A percentile compares a stretch with the other conserved stretches of the same genome.
Evolutionary conservation across 805 yeast genomes (phyloP).

Genomic region (Yarrowia hollandica): DNA sequence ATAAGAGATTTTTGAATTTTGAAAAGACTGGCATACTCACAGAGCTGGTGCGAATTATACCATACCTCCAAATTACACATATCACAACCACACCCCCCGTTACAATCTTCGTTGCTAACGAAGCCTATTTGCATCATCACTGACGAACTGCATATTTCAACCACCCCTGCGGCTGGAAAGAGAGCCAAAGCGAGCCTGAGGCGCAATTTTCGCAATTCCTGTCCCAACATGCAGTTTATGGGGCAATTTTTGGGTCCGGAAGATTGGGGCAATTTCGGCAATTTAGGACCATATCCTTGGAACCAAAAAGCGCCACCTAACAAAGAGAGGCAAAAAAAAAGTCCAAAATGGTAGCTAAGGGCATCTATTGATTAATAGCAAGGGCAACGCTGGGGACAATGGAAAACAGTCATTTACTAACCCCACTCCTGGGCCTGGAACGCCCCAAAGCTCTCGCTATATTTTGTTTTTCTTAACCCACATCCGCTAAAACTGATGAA

Average conservation of each 20-base stretch:
- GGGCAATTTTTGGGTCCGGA: slow-evolving; percentile 2
- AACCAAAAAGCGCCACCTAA: background rate
- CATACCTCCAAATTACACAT: background rate
- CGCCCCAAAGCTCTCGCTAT: too few species aligned
- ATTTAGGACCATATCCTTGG: slow-evolving; percentile 4
- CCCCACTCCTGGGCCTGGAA: too few species aligned
- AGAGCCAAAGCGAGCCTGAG: background rate
- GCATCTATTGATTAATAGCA: too few species aligned
- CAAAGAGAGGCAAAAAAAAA: background rate
- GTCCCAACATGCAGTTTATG: slow-evolving; percentile 9
- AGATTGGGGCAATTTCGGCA: slow-evolving; percentile 1
- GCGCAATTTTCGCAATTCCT: slow-evolving; percentile 6
- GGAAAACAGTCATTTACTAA: too few species aligned
- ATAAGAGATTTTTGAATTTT: background rate
- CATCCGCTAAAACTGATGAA: too few species aligned
- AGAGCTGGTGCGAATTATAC: background rate
- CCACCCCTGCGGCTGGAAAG: slow-evolving; percentile 29
- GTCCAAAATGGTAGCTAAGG: too few species aligned
- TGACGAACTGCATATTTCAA: slow-evolving; percentile 7
- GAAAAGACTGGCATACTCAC: too few species aligned
- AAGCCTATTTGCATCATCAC: background rate
- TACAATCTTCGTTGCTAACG: background rate
- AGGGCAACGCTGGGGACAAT: too few species aligned
- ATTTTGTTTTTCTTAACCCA: too few species aligned
- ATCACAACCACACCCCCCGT: background rate